These are phyloP conservation scores for Cyclotella kingstonii DNA, from an alignment of 108 stramenopile genomes.

Conservation along the genomic window DNA sequence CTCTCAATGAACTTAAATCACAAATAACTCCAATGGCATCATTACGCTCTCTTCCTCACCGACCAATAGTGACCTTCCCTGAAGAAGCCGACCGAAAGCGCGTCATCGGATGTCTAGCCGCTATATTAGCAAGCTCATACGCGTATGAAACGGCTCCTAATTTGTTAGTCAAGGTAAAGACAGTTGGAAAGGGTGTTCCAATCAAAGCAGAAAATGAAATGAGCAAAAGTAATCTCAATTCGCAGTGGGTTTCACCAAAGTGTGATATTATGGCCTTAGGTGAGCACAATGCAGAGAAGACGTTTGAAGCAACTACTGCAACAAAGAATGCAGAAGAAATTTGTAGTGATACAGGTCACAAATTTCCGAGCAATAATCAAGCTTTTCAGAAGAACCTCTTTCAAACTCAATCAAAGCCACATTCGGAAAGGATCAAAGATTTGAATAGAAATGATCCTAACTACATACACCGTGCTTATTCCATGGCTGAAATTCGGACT, in stretches of 20 bases:
- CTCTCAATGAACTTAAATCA: neutral
- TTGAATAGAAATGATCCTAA: too few relatives aligned
- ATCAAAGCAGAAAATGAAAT: too few relatives aligned
- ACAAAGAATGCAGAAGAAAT: too few relatives aligned
- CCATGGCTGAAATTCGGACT: conserved; percentile 2
- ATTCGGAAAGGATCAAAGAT: too few relatives aligned
- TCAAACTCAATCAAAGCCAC: conserved; percentile 7
- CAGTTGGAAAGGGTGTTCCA: neutral
- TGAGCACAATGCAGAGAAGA: too few relatives aligned
- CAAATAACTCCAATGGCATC: neutral
- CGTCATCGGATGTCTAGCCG: conserved; percentile 69
- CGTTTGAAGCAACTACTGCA: too few relatives aligned
- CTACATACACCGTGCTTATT: conserved; percentile 3
- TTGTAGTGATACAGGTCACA: neutral
- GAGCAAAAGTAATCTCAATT: too few relatives aligned
- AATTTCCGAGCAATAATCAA: conserved; percentile 6
- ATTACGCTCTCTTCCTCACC: conserved; percentile 26
- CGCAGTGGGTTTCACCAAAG: too few relatives aligned
- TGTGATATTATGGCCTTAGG: too few relatives aligned
- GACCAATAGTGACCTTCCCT: conserved; percentile 27
- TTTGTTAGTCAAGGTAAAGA: conserved; percentile 29
- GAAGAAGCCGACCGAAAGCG: conserved; percentile 42
- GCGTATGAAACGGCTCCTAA: conserved; percentile 55
- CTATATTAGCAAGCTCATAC: conserved; percentile 66
- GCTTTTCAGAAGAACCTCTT: conserved; percentile 20